These are phyloP conservation scores for Dactylellina haptotyla DNA, from an alignment of 2,329 filamentous ascomycete species.

Conservation along the genomic window DNA sequence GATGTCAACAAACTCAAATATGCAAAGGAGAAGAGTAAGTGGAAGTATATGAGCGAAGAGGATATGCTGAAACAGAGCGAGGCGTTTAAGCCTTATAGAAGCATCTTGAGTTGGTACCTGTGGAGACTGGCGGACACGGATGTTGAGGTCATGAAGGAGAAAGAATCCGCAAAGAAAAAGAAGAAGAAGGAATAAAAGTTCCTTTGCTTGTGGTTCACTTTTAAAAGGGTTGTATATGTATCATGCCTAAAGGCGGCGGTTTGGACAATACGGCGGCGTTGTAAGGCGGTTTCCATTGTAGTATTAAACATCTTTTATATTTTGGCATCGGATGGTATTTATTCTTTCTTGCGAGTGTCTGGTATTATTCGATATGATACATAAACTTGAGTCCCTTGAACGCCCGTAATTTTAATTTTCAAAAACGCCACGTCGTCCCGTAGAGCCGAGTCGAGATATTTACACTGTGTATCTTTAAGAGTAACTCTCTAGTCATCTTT, in stretches of 20 bases:
- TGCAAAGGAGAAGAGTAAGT: conserved; percentile 75
- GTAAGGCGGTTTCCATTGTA: too few species aligned
- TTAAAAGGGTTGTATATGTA: background rate
- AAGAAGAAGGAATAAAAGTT: too few species aligned
- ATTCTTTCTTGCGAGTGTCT: too few species aligned
- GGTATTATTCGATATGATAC: too few species aligned
- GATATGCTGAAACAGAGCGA: conserved; percentile 88
- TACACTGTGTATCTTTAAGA: background rate
- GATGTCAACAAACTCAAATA: conserved; percentile 84
- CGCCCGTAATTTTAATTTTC: background rate
- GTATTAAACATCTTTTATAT: too few species aligned
- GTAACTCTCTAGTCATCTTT: background rate
- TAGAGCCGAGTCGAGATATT: conserved; percentile 12
- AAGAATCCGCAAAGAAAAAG: conserved; percentile 18
- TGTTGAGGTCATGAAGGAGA: conserved; percentile 65
- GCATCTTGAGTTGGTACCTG: conserved; percentile 69
- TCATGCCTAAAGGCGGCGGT: too few species aligned
- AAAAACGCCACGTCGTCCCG: background rate
- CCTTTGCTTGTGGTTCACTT: background rate
- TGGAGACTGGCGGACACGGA: conserved; percentile 87
- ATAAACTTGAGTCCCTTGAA: too few species aligned
- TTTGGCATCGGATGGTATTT: too few species aligned
- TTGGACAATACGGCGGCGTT: too few species aligned
- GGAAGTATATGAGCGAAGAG: conserved; percentile 96
- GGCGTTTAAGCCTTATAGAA: conserved; percentile 81